A percentile compares a stretch with the other conserved stretches of the same genome.
These are phyloP conservation scores for Xylariales sp. DNA, from an alignment of 2,329 filamentous ascomycete species.

Conservation along the genomic window DNA sequence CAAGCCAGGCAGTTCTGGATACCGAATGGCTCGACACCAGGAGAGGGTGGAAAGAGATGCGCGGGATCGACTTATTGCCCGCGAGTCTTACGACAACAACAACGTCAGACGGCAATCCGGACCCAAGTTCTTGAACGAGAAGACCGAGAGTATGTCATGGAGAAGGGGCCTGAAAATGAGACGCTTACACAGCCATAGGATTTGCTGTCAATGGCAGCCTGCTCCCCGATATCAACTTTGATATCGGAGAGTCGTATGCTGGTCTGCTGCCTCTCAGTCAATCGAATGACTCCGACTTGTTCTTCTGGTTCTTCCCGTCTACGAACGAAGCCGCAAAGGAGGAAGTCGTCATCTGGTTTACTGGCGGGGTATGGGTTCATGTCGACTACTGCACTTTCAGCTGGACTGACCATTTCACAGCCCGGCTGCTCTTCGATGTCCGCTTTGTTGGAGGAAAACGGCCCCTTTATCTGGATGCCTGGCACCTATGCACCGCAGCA, in stretches of 20 bases:
- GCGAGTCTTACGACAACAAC: not conserved
- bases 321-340: slow-evolving; percentile 36
- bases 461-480: slow-evolving; percentile 50
- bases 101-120: slow-evolving; percentile 3
- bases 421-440: slow-evolving; percentile 41
- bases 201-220: slow-evolving; percentile 60
- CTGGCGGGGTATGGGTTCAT: slow-evolving; percentile 32
- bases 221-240: slow-evolving; percentile 66
- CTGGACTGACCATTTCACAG: not conserved
- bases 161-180: not conserved
- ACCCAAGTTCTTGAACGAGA: slow-evolving; percentile 9
- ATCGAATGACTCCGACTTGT: slow-evolving; percentile 43
- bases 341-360: slow-evolving; percentile 46
- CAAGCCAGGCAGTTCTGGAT: slow-evolving; percentile 4
- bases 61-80: not conserved
- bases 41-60: not conserved
- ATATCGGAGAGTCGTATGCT: too few relatives aligned
- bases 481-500: slow-evolving; percentile 50
- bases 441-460: slow-evolving; percentile 57
- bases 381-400: not conserved
- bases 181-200: slow-evolving; percentile 4
- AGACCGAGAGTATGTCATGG: not conserved
- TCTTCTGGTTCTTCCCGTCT: slow-evolving; percentile 52
- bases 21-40: not conserved
- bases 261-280: slow-evolving; percentile 51